Evolutionary conservation across 139 green algal species (phyloP).

Genomic region (Astrephomene gubernaculifera): DNA sequence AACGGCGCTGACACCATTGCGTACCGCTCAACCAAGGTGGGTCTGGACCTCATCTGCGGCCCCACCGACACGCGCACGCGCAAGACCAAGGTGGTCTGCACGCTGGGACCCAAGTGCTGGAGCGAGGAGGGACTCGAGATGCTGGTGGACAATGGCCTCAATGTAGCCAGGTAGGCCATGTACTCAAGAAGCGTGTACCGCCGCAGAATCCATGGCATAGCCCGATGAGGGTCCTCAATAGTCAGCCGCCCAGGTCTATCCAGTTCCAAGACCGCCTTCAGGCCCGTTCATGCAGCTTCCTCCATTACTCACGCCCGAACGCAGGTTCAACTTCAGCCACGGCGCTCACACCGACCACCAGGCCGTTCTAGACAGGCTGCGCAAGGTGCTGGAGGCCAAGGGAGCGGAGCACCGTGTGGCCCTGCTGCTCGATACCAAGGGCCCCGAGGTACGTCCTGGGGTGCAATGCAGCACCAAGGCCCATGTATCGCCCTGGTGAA

Average conservation of each 20-base stretch:
- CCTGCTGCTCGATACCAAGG: constrained; percentile 51
- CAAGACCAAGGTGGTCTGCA: constrained; percentile 86
- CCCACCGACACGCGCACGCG: constrained; percentile 43
- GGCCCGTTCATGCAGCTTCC: too few relatives aligned
- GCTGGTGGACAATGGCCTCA: constrained; percentile 72
- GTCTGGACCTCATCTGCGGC: constrained; percentile 46
- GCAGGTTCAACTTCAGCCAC: constrained; percentile 87
- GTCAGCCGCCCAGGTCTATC: too few relatives aligned
- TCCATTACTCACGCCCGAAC: too few relatives aligned
- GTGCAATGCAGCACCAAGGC: too few relatives aligned
- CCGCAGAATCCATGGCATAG: too few relatives aligned
- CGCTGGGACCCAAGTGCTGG: constrained; percentile 65
- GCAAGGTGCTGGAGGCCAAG: constrained; percentile 30
- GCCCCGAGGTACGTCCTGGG: constrained; percentile 24
- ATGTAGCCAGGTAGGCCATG: constrained; percentile 64
- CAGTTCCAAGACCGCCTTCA: too few relatives aligned
- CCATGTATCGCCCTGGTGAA: too few relatives aligned
- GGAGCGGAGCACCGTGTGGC: constrained; percentile 63
- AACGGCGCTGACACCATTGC: constrained; percentile 24
- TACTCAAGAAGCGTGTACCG: too few relatives aligned
- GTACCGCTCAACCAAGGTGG: constrained; percentile 56
- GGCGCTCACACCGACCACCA: constrained; percentile 74
- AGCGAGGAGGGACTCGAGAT: constrained; percentile 42
- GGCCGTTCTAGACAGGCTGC: constrained; percentile 53
- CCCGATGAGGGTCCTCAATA: too few relatives aligned